Evolutionary conservation across 1,284 basidiomycete species (phyloP), one percentile per base, ranked within the genome.

Genomic region (Athelia sp.): DNA sequence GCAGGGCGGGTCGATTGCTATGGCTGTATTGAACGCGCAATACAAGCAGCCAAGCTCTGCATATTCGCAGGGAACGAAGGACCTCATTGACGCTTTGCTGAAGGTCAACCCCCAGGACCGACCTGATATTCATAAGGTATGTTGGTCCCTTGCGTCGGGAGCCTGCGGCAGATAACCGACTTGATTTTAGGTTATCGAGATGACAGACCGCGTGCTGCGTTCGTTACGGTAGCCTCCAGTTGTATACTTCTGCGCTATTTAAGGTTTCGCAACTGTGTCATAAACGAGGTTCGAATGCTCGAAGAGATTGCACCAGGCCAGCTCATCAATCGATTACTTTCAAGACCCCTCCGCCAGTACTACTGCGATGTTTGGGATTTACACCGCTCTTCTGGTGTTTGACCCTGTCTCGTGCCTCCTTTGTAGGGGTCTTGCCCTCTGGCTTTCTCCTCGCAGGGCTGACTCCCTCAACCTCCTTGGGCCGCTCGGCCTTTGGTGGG

Each of bases 1-100:
- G 57, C 90, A 93, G 64, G 90, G 90, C 38, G 90, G 91, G 14
- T 93, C 90, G 43, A 93, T 97, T 62, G 93, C 93, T 1, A 96
- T 98, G 93, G 92, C 93, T 1, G 94, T 95, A 42, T 74, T 94
- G 58, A 91, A 88, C 54, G 94, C 91, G 1, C 83, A 90, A 56
- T 97, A 95, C 68, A 89, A 86, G 57, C 93, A 96, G 58, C 93
- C 92, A 1, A 72, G 69, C 50, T 87, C 83, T 3, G 80, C 79
- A 9, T 96, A 95, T 65, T 91, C 89, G 15, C 82, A 90, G 59
- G 86, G 84, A 3, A 67, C 96, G 50, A 84, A 80, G 56, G 78
- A 84, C 50, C 73, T 98, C 48, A 90, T 98, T 50, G 88, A 94
- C 63, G 73, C 72, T 48, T 89, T 91, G 85, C 68, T 97, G 45